Evolutionary conservation across 2,329 filamentous ascomycete genomes (phyloP), one percentile per base, ranked within the genome.

Genomic region (Aspergillus terreus): DNA sequence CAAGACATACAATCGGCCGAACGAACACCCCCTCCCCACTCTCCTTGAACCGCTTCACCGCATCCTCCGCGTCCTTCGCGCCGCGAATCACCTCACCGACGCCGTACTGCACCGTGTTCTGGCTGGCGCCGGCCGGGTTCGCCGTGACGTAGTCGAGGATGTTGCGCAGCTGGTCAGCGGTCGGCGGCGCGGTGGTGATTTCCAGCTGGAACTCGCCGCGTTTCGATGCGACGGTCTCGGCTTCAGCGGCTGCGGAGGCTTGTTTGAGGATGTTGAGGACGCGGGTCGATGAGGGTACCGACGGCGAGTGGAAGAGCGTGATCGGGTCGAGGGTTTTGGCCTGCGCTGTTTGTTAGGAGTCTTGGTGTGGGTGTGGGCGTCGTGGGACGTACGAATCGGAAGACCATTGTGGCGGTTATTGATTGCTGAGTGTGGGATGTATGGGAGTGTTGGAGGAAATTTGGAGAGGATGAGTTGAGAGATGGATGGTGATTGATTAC

Each of bases 241-340:
- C 90, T 9, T 90, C 83, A 19, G 89, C 84, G 44, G 83, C 83
- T 44, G 87, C 85, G 23, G 88, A 88, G 30, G 84, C 81, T 73
- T 92, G 85, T 76, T 94, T 95, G 54, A 97, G 82, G 48, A 95
- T 76, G 40, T 82, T 86, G 55, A 86, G 82, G 30, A 87, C 87
- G 54, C 87, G 84, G 46, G 83, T 78, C 3, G 92, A 96, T 58
- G 86, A 80, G 19, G 87, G 82, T 49, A 82, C 82, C 63, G 79
- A 81, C 52, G 92, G 83, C 72, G 89, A 88, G 82, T 96, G 92
- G 80, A 97, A 99, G 78, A 99, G 86, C 55, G 92, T 97, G 69
- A 97, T 84, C 60, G 95, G 89, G 78, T 97, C 92, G 72, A 89
- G 82, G 60, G 87, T 82, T 79, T 90, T 92, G 74, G 80, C 82